Evolutionary conservation across 345 rosid species (phyloP).

Genomic region (Fremontodendron californicum): DNA sequence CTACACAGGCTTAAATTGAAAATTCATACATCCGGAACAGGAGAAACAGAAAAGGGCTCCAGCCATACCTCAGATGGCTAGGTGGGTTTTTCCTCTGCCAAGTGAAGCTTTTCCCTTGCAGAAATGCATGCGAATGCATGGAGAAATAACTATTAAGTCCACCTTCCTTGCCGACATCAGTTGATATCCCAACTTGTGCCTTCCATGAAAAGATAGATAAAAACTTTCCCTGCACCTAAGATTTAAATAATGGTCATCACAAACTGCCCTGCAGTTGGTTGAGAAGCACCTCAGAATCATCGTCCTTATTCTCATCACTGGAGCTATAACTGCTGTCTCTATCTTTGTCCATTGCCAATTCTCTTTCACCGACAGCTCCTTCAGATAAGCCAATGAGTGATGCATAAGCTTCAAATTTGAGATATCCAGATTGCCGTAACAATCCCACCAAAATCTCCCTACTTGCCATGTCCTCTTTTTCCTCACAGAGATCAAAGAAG

Average conservation of each 20-base stretch:
- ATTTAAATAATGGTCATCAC: conserved; percentile 14
- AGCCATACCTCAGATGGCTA: not conserved
- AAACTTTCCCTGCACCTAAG: not conserved
- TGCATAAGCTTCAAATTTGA: conserved; percentile 46
- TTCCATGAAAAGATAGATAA: not conserved
- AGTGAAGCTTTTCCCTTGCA: not conserved
- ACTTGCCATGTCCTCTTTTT: conserved; percentile 42
- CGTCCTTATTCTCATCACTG: conserved; percentile 19
- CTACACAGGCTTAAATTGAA: not conserved
- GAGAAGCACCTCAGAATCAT: conserved; percentile 34
- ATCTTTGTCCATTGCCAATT: not conserved
- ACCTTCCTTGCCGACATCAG: not conserved
- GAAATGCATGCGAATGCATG: not conserved
- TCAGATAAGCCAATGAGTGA: conserved; percentile 39
- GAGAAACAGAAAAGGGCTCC: not conserved
- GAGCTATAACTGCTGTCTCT: too few relatives aligned
- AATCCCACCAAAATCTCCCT: conserved; percentile 50
- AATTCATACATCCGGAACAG: not conserved
- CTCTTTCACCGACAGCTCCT: not conserved
- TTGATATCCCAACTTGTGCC: not conserved
- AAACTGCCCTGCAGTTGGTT: conserved; percentile 39
- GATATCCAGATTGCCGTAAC: conserved; percentile 53
- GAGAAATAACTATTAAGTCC: not conserved
- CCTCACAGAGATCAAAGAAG: conserved; percentile 38
- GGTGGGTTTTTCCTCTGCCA: not conserved